Base-by-base conservation (phyloP, 345 rosid genomes). In the Ailanthus altissimus region DNA sequence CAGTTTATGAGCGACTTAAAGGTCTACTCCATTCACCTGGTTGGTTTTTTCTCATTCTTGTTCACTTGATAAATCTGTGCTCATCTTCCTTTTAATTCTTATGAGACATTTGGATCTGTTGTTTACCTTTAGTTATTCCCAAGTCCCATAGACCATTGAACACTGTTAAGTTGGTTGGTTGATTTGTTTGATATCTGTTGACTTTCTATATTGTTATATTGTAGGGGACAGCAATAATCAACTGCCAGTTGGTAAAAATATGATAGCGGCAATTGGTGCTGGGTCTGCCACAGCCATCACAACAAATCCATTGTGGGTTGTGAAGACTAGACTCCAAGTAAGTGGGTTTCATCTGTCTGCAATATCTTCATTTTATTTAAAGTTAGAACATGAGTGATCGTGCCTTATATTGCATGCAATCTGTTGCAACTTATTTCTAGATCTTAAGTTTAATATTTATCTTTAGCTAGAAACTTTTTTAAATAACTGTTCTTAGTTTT, bases 281-380 rank as follows among this genome's bases (percentile, higher is more conserved):
- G 99, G 99, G 76, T 97, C 91, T 80, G 91, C 97, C 73, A 96
- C 99, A 40, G 84, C 97, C 74, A 81, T 90, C 74, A 82, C 86
- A 61, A 96, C 99, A 40, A 96, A 93, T 81, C 99, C 99, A 56
- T 84, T 96, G 73, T 96, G 99, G 99, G 99, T 93, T 85, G 99
- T 96, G 78, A 93, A 96, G 89, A 96, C 98, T 77, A 89, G 99
- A 77, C 91, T 93, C 74, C 97, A 93, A 88, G 99, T 93, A 75
- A 80, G 91, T 86, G 43, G 18, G 26, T 36, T 28, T 67, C 49
- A 50, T 51, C 21, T 13, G 14, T 49, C 57, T 64, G 16, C 50
- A 42, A 46, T 42, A 25, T 25, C 43, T 15, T 58, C 23, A 42
- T 36, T 38, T 54, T 20, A 54, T 54, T 36, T 54, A 51, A 32